Percentiles rank a stretch among this genome's conserved stretches.
Evolutionary conservation across 1,139 yeast genomes (phyloP).

Genomic region (Pichia sorboxylosa): DNA sequence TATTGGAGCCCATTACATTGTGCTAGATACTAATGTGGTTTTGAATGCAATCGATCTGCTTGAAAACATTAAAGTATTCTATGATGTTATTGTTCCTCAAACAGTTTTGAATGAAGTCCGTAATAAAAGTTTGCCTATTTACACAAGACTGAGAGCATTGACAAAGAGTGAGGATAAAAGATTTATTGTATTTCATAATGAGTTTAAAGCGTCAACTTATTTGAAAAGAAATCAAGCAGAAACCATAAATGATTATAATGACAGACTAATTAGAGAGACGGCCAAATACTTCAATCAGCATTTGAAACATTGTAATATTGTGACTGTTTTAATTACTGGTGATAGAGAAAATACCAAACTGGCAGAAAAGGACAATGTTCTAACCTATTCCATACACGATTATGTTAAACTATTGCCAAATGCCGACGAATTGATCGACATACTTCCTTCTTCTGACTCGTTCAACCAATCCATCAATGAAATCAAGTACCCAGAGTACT

Average conservation of each 20-base stretch:
- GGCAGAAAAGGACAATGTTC: conserved; percentile 44
- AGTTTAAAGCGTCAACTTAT: conserved; percentile 66
- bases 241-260: conserved; percentile 80
- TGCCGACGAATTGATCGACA: conserved; percentile 66
- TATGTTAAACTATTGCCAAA: conserved; percentile 68
- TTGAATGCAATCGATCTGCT: conserved; percentile 81
- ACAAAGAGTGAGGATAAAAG: conserved; percentile 73
- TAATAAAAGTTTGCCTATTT: conserved; percentile 78
- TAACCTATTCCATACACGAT: conserved; percentile 45
- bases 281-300: conserved; percentile 66
- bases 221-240: conserved; percentile 55
- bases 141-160: conserved; percentile 68
- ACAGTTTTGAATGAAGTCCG: conserved; percentile 90
- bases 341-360: conserved; percentile 57
- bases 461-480: conserved; percentile 32
- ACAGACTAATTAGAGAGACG: conserved; percentile 74
- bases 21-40: conserved; percentile 82
- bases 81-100: conserved; percentile 87
- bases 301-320: conserved; percentile 35
- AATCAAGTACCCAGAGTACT: conserved; percentile 64
- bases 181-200: conserved; percentile 87
- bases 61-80: conserved; percentile 67
- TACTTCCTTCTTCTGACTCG: conserved; percentile 49
- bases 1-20: conserved; percentile 54
- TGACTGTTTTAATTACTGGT: conserved; percentile 60